Evolutionary conservation across 208 protist genomes (phyloP).

Genomic region (Acanthamoeba castellanii): DNA sequence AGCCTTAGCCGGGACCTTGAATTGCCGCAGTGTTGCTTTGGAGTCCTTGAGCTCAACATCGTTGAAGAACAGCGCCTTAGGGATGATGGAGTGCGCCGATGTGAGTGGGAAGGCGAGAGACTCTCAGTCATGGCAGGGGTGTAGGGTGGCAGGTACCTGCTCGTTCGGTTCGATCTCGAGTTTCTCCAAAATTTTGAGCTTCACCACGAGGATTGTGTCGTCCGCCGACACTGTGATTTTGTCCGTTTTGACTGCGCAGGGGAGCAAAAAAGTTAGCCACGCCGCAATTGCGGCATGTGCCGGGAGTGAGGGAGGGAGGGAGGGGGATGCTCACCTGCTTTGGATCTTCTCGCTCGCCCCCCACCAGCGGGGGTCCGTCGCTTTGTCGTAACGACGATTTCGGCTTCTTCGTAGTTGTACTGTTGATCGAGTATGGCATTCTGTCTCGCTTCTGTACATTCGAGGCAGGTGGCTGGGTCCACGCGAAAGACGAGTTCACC

Average conservation of each 20-base stretch:
- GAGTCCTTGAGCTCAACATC: slow-evolving; percentile 64
- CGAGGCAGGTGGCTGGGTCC: neutral
- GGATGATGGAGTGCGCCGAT: neutral
- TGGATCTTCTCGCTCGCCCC: slow-evolving; percentile 23
- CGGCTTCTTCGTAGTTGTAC: slow-evolving; percentile 56
- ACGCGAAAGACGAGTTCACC: neutral
- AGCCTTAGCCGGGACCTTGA: neutral
- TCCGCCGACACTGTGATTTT: slow-evolving; percentile 52
- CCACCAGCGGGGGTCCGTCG: neutral
- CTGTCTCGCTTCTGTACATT: slow-evolving; percentile 47
- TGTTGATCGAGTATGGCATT: slow-evolving; percentile 4
- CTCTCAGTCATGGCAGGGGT: neutral
- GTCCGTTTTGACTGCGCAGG: slow-evolving; percentile 38
- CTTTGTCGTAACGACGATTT: slow-evolving; percentile 39
- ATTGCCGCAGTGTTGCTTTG: neutral
- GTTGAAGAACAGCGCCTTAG: slow-evolving; percentile 20
- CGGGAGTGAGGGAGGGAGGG: neutral
- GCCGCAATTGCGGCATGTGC: no score
- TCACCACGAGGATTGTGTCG: slow-evolving; percentile 65
- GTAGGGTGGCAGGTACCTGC: neutral
- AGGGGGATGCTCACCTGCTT: neutral
- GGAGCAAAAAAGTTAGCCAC: neutral
- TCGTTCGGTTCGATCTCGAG: slow-evolving; percentile 68
- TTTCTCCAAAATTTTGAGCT: slow-evolving; percentile 68
- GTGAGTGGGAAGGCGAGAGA: neutral